Base-by-base conservation (phyloP, 371 early-diverging fungal species). In the Haplosporangium sp. region DNA sequence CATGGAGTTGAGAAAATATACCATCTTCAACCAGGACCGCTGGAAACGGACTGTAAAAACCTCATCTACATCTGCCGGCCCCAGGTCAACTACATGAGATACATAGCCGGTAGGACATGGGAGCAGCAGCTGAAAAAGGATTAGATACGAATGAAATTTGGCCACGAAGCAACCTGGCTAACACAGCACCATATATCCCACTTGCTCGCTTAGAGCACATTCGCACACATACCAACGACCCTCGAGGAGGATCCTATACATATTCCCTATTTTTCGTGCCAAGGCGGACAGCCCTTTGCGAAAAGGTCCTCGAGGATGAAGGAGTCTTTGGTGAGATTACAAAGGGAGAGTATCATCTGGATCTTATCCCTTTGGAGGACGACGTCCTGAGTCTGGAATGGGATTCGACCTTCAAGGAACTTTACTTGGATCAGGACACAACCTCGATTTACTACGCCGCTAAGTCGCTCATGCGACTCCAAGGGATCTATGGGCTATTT, bases 1-100 rank as follows among this genome's bases (percentile, higher is more conserved):
- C 98, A 96, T 86, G 98, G 97, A 20, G 95, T 96, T 14, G 95
- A 96, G 67, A 95, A 95, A 83, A 92, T 97, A 51, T 95, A 90
- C 80, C 92, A 95, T 74, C 85, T 97, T 18, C 91, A 89, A 46
- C 69, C 87, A 11, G 85, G 83, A 37, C 84, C 84, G 38, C 67
- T 90, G 69, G 90, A 91, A 13, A 89, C 87, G 10, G 95, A 95
- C 42, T 84, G 89, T 74, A 84, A 84, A 48, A 89, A 87, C 62
- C 68, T 97, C 36, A 87, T 96, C 23, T 97, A 95, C 81, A 86
- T 97, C 50, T 89, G 92, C 66, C 85, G 95, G 58, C 95, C 97
- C 0, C 91, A 89, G 52, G 62, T 94, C 21, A 68, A 84, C 53
- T 89, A 93, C 68, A 92, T 95, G 93, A 89, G 89, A 67, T 89